A percentile compares a stretch with the other conserved stretches of the same genome.
These are phyloP conservation scores for Pseudocercospora fijiensis DNA, from an alignment of 2,329 filamentous ascomycete species.

Conservation along the genomic window DNA sequence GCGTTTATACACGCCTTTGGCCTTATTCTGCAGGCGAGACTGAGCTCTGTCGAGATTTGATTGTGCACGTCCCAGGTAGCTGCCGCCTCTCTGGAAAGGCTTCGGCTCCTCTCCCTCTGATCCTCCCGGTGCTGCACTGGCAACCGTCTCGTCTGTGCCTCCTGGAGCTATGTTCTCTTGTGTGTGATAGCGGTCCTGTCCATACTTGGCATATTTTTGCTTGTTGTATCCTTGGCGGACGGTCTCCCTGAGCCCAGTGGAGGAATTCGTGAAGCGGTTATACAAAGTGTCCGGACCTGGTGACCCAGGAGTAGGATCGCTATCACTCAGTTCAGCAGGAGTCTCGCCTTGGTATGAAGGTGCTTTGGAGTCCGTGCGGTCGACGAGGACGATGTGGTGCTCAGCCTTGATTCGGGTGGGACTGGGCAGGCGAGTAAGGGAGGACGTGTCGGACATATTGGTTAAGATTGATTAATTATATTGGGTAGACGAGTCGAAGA, in stretches of 20 bases:
- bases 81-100: constrained; percentile 23
- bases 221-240: constrained; percentile 35
- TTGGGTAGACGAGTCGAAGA: constrained; percentile 2
- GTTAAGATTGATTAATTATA: constrained; percentile 7
- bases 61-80: constrained; percentile 23
- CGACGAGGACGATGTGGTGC: constrained; percentile 69
- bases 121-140: not conserved
- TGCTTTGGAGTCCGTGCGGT: constrained; percentile 45
- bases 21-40: constrained; percentile 27
- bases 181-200: constrained; percentile 34
- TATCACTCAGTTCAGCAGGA: constrained; percentile 33
- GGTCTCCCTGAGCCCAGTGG: constrained; percentile 30
- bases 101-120: constrained; percentile 10
- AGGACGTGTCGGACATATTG: constrained; percentile 32
- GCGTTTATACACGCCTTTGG: constrained; percentile 35
- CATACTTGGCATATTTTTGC: constrained; percentile 40
- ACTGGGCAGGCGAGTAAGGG: constrained; percentile 29
- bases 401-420: constrained; percentile 29
- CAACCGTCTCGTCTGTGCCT: constrained; percentile 6
- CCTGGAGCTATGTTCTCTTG: constrained; percentile 22
- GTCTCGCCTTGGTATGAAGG: constrained; percentile 16
- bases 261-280: constrained; percentile 34
- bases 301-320: constrained; percentile 26
- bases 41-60: constrained; percentile 30
- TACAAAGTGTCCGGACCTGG: constrained; percentile 22